phyloP scores from a whole-genome alignment of 2,329 filamentous ascomycete species.

The Rasamsonia emersonii region DNA sequence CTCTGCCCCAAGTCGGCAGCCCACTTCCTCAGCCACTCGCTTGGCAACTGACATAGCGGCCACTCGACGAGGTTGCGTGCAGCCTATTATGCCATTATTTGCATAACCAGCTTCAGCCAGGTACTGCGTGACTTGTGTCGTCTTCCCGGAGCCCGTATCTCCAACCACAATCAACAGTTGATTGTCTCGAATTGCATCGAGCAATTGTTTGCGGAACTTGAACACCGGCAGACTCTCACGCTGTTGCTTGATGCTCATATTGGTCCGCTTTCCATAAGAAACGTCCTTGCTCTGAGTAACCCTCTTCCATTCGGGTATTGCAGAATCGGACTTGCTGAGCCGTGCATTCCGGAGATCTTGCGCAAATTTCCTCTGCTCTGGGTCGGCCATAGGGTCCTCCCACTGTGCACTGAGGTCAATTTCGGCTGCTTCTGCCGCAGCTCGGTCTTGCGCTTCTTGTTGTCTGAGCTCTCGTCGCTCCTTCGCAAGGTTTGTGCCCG shows the following conservation, averaged over 20 bases:
- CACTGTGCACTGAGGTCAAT: constrained; percentile 84
- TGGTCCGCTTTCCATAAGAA: constrained; percentile 75
- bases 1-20: constrained; percentile 80
- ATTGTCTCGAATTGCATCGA: constrained; percentile 78
- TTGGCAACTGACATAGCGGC: constrained; percentile 97
- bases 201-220: constrained; percentile 76
- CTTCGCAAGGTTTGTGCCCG: constrained; percentile 77
- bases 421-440: constrained; percentile 63
- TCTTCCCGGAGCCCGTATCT: constrained; percentile 95
- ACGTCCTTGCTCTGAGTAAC: constrained; percentile 71
- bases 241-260: constrained; percentile 90
- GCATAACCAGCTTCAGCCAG: constrained; percentile 87
- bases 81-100: constrained; percentile 82
- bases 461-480: constrained; percentile 83
- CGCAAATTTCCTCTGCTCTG: constrained; percentile 80
- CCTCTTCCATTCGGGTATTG: constrained; percentile 87
- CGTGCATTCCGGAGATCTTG: constrained; percentile 68
- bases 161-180: constrained; percentile 94
- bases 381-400: constrained; percentile 91
- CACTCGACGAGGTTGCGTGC: constrained; percentile 92
- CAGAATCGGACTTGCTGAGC: constrained; percentile 50
- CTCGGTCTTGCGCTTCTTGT: constrained; percentile 72
- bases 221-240: constrained; percentile 82
- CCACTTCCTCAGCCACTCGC: constrained; percentile 92
- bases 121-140: constrained; percentile 92